Evolutionary conservation across 768 basidiomycete species (phyloP).

Genomic region (Tubosaeta brunneosetosa): DNA sequence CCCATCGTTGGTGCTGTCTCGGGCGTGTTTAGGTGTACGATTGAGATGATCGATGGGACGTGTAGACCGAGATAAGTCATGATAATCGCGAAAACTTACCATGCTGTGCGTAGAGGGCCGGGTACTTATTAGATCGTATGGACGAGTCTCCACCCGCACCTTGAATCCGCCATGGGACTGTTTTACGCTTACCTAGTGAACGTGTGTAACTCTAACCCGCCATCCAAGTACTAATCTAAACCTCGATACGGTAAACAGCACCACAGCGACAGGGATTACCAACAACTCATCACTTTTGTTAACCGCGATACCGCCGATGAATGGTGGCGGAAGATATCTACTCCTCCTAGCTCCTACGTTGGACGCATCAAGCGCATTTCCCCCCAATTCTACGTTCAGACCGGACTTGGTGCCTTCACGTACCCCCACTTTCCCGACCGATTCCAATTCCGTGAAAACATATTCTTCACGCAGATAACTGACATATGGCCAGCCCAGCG

Average conservation of each 20-base stretch:
- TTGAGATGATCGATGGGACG: no score
- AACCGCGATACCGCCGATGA: slow-evolving; percentile 21
- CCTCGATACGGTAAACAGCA: neutral
- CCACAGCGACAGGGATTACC: neutral
- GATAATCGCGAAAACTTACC: no score
- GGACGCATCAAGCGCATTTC: neutral
- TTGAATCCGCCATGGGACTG: neutral
- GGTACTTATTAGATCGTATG: neutral
- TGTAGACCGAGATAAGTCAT: no score
- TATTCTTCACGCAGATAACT: neutral
- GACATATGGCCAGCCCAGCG: neutral
- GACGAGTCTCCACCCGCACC: neutral
- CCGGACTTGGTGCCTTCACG: neutral
- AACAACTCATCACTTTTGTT: slow-evolving; percentile 18
- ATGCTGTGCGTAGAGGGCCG: no score
- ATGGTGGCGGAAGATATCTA: slow-evolving; percentile 23
- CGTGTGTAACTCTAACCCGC: neutral
- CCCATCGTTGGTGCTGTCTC: no score
- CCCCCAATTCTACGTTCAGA: neutral
- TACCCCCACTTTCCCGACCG: neutral
- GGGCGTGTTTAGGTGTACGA: no score
- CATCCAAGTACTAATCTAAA: neutral
- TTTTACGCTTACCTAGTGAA: neutral
- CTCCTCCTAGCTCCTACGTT: slow-evolving; percentile 4
- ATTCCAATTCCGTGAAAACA: neutral